Percentiles rank a stretch among this genome's conserved stretches.
Conservation (phyloP, 1,284 basidiomycete genomes). For the Chalciporus sp. region DNA sequence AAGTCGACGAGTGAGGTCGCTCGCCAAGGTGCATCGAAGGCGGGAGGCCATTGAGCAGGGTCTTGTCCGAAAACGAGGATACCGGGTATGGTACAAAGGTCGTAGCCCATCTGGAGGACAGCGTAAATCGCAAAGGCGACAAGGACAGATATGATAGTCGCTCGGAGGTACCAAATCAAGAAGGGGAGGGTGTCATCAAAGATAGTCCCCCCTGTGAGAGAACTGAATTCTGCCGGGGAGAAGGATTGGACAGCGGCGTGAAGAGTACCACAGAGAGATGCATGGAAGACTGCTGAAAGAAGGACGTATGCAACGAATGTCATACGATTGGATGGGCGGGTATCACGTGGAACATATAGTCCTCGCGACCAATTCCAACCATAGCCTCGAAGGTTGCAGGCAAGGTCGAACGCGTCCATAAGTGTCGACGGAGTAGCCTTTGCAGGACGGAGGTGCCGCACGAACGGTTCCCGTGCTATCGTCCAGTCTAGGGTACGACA, state of each 20-base stretch:
- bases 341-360: conserved; percentile 45
- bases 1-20: conserved; percentile 40
- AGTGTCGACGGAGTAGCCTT: conserved; percentile 14
- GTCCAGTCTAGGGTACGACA: conserved; percentile 23
- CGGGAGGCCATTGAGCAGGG: conserved; percentile 39
- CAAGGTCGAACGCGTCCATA: conserved; percentile 51
- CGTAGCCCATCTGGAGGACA: conserved; percentile 43
- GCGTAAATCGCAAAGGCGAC: conserved; percentile 43
- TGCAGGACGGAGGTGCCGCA: conserved; percentile 13
- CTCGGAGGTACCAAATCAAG: conserved; percentile 42
- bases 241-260: conserved; percentile 45
- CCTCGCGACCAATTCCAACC: conserved; percentile 49
- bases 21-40: conserved; percentile 40
- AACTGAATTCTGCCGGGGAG: conserved; percentile 34
- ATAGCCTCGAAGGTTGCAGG: conserved; percentile 51
- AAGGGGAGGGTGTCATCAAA: conserved; percentile 48
- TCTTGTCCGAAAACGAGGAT: conserved; percentile 39
- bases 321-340: conserved; percentile 38
- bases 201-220: conserved; percentile 47
- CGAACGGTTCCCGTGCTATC: conserved; percentile 12
- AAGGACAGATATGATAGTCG: conserved; percentile 42
- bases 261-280: conserved; percentile 45
- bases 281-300: conserved; percentile 36
- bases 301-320: conserved; percentile 41
- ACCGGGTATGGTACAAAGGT: conserved; percentile 42